phyloP scores from a whole-genome alignment of 73 alveolate genomes.

The Tetrahymena elliotti region DNA sequence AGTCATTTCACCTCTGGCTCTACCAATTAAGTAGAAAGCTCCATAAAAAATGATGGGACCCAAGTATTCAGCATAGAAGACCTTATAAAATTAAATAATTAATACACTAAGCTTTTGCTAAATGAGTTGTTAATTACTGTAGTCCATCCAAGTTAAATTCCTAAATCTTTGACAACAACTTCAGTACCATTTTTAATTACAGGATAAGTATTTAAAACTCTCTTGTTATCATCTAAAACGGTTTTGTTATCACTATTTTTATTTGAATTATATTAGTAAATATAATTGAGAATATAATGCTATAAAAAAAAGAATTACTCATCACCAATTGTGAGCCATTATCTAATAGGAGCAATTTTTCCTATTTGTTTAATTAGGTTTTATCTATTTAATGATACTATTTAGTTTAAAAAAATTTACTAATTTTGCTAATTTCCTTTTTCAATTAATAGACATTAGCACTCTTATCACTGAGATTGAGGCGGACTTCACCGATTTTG shows the following conservation, averaged over 20 bases:
- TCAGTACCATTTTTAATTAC: not conserved
- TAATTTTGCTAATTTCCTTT: not conserved
- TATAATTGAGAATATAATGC: not conserved
- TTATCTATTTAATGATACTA: not conserved
- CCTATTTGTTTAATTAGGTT: not conserved
- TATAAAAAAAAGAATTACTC: not conserved
- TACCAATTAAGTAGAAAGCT: conserved; percentile 15
- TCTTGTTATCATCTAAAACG: not conserved
- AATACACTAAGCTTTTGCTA: not conserved
- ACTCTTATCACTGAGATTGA: not conserved
- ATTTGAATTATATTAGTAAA: not conserved
- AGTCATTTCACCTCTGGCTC: not conserved
- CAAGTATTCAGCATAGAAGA: conserved; percentile 86
- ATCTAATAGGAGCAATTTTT: not conserved
- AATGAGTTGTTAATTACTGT: not conserved
- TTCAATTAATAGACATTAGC: not conserved
- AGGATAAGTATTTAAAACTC: not conserved
- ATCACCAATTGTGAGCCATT: not conserved
- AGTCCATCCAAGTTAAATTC: not conserved
- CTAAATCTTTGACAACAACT: not conserved
- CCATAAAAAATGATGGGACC: conserved; percentile 81
- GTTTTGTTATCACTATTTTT: not conserved
- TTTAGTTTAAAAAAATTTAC: not conserved
- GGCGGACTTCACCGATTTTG: not conserved
- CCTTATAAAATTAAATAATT: not conserved